Percentiles rank a stretch among this genome's conserved stretches.
phyloP scores from a whole-genome alignment of 2,329 filamentous ascomycete genomes.

The Penicillium hesseltinei region DNA sequence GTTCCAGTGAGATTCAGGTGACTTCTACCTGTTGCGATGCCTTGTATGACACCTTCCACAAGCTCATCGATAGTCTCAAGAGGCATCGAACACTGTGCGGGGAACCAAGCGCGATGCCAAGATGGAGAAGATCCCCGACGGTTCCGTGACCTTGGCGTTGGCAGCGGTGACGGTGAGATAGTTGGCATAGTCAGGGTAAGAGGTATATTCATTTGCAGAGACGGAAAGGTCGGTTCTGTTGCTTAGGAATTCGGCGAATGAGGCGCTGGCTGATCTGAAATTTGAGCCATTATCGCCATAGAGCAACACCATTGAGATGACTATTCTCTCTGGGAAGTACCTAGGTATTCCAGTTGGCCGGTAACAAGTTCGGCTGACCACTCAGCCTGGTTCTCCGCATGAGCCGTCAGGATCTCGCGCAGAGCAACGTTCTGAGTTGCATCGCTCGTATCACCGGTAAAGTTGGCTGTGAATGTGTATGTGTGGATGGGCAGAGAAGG shows the following conservation, averaged over 20 bases:
- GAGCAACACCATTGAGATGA: constrained; percentile 4
- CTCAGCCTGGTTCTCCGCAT: constrained; percentile 2
- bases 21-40: not conserved
- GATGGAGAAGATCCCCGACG: constrained; percentile 10
- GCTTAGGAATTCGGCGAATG: constrained; percentile 1
- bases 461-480: constrained; percentile 8
- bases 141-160: constrained; percentile 3
- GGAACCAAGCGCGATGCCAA: constrained; percentile 11
- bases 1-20: not conserved
- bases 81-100: not conserved
- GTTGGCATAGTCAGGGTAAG: constrained; percentile 6
- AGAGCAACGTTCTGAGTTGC: constrained; percentile 2
- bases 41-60: constrained; percentile 4
- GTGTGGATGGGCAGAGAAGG: constrained; percentile 10
- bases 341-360: constrained; percentile 7
- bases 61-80: not conserved
- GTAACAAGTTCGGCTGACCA: constrained; percentile 10
- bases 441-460: not conserved
- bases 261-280: not conserved
- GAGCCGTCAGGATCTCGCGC: constrained; percentile 4
- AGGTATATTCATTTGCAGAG: not conserved
- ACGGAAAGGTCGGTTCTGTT: constrained; percentile 1
- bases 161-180: constrained; percentile 5
- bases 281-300: constrained; percentile 1
- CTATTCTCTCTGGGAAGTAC: constrained; percentile 6